A percentile compares a stretch with the other conserved stretches of the same genome.
phyloP scores from a whole-genome alignment of 225 moss, liverwort and hornwort species.

The Ulota crispa region DNA sequence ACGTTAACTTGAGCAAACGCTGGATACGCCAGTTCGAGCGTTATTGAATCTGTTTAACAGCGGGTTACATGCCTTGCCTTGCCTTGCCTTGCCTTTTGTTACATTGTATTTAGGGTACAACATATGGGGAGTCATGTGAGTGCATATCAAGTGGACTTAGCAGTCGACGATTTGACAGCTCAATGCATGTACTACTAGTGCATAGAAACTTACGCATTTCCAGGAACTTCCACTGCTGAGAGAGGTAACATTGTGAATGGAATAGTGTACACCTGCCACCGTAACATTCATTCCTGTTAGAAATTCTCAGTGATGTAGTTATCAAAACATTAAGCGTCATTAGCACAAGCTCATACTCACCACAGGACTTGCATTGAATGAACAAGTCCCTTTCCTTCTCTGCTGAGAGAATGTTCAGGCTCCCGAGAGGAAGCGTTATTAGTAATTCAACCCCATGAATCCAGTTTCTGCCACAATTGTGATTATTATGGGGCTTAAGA shows the following conservation, averaged over 20 bases:
- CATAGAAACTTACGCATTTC: constrained; percentile 59
- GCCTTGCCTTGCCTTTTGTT: not conserved
- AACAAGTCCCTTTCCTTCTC: not conserved
- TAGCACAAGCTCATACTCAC: not conserved
- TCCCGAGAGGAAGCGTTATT: too few species aligned
- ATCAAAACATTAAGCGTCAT: not conserved
- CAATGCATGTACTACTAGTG: not conserved
- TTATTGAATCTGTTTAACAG: not conserved
- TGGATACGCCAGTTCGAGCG: not conserved
- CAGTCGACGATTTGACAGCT: not conserved
- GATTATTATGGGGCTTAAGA: not conserved
- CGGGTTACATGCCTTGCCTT: not conserved
- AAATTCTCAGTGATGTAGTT: not conserved
- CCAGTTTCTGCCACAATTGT: not conserved
- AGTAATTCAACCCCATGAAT: not conserved
- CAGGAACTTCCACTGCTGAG: constrained; percentile 89
- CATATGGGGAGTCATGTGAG: not conserved
- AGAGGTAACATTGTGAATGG: constrained; percentile 90
- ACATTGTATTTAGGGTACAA: not conserved
- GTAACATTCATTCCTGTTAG: not conserved
- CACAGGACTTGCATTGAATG: not conserved
- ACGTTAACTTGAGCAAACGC: not conserved
- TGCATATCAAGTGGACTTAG: not conserved
- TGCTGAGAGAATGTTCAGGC: not conserved
- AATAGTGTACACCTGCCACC: constrained; percentile 78